Percentiles rank a stretch among this genome's conserved stretches.
Conservation (phyloP, 768 basidiomycete species). For the Amanita phalloides region DNA sequence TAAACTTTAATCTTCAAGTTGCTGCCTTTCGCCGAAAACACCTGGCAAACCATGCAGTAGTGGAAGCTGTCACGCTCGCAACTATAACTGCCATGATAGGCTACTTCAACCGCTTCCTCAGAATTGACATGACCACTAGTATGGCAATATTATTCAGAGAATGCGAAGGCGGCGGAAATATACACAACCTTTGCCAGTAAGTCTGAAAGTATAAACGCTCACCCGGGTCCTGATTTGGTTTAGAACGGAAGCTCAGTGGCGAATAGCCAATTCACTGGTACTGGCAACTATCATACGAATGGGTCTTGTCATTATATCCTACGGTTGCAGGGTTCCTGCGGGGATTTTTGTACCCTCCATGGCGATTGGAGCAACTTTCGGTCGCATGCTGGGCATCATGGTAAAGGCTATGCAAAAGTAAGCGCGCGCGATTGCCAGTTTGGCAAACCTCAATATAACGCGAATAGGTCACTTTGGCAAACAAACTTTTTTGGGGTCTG, state of each 20-base stretch:
- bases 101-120: slow-evolving; percentile 89
- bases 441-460: neutral
- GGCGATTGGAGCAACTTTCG: slow-evolving; percentile 97
- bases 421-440: slow-evolving; percentile 3
- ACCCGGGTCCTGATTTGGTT: neutral
- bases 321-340: slow-evolving; percentile 93
- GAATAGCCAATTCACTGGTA: slow-evolving; percentile 85
- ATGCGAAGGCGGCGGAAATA: slow-evolving; percentile 90
- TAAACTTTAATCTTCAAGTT: slow-evolving; percentile 94
- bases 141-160: slow-evolving; percentile 93
- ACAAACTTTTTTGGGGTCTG: slow-evolving; percentile 88
- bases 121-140: slow-evolving; percentile 97
- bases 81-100: slow-evolving; percentile 84
- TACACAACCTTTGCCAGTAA: slow-evolving; percentile 87
- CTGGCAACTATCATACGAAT: slow-evolving; percentile 86
- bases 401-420: slow-evolving; percentile 90
- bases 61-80: slow-evolving; percentile 84
- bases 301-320: slow-evolving; percentile 81
- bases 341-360: slow-evolving; percentile 99
- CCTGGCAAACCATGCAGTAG: slow-evolving; percentile 70
- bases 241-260: slow-evolving; percentile 88
- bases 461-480: slow-evolving; percentile 62
- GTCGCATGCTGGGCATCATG: slow-evolving; percentile 93
- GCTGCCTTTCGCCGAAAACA: slow-evolving; percentile 92
- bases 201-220: slow-evolving; percentile 16